Evolutionary conservation across 2,329 filamentous ascomycete species (phyloP).

Genomic region (Curvularia sp.): DNA sequence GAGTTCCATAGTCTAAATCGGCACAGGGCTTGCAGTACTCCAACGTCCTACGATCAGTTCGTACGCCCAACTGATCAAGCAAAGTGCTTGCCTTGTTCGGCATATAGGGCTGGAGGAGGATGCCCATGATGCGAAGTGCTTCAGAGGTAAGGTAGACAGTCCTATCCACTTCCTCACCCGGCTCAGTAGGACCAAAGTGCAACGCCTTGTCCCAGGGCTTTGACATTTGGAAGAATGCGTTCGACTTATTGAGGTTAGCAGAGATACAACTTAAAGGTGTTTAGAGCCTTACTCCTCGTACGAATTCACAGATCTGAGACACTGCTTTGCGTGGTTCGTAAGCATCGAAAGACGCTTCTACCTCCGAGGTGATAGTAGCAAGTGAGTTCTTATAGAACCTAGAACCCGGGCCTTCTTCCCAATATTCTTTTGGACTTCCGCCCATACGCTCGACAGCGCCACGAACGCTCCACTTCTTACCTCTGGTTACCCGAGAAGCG

Average conservation of each 20-base stretch:
- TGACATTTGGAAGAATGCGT: constrained; percentile 69
- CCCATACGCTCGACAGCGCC: constrained; percentile 60
- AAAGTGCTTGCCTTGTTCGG: constrained; percentile 75
- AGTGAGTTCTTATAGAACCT: constrained; percentile 52
- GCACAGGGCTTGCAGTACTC: constrained; percentile 66
- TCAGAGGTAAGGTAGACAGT: constrained; percentile 77
- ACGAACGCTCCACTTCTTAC: constrained; percentile 72
- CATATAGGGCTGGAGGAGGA: constrained; percentile 91
- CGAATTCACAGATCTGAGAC: constrained; percentile 36
- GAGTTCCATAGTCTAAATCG: constrained; percentile 74
- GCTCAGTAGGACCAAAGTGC: constrained; percentile 38
- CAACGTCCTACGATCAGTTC: constrained; percentile 66
- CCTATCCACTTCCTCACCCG: constrained; percentile 44
- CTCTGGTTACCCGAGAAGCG: constrained; percentile 71
- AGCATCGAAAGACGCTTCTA: constrained; percentile 34
- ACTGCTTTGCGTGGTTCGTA: constrained; percentile 42
- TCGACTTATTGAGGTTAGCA: constrained; percentile 58
- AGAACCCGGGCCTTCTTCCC: constrained; percentile 39
- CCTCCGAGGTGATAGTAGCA: constrained; percentile 25
- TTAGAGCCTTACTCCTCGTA: constrained; percentile 35
- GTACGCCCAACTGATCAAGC: constrained; percentile 80
- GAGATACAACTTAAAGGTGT: not conserved
- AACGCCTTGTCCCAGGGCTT: constrained; percentile 72
- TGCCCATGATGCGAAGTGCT: constrained; percentile 77
- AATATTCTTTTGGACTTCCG: constrained; percentile 36